Evolutionary conservation across 2,329 filamentous ascomycete species (phyloP).

Genomic region (Fusarium haematococcum): DNA sequence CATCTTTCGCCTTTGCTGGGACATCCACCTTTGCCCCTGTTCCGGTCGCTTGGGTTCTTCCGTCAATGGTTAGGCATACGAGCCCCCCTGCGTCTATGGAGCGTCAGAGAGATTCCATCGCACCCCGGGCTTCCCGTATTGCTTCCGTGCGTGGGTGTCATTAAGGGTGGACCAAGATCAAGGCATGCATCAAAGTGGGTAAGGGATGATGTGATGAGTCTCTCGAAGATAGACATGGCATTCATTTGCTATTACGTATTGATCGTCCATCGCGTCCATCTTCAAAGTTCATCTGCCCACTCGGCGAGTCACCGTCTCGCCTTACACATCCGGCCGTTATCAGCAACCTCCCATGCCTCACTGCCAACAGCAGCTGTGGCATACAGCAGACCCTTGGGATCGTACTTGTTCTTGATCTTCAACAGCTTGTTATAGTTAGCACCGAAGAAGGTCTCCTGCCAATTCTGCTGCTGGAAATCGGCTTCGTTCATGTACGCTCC

Average conservation of each 20-base stretch:
- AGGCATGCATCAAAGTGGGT: not conserved
- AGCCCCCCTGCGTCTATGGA: not conserved
- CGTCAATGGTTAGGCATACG: not conserved
- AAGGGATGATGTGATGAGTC: not conserved
- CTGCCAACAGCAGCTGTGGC: slow-evolving; percentile 62
- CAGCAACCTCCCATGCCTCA: slow-evolving; percentile 56
- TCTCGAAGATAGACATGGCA: not conserved
- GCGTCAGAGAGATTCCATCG: not conserved
- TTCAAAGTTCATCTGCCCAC: not conserved
- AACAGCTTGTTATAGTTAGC: slow-evolving; percentile 55
- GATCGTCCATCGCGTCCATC: not conserved
- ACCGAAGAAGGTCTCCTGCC: slow-evolving; percentile 59
- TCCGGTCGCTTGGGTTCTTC: not conserved
- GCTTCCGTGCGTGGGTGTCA: not conserved
- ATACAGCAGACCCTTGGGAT: slow-evolving; percentile 60
- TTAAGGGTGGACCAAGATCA: not conserved
- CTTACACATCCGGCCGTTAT: slow-evolving; percentile 34
- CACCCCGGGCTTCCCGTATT: not conserved
- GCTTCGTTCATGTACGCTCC: slow-evolving; percentile 66
- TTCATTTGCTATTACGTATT: not conserved
- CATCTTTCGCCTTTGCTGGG: not conserved
- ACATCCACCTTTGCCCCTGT: not conserved
- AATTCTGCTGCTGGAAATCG: slow-evolving; percentile 57
- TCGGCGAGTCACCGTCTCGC: not conserved
- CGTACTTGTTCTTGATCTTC: slow-evolving; percentile 63